Evolutionary conservation across 2,329 filamentous ascomycete genomes (phyloP), one percentile per base, ranked within the genome.

Genomic region (Aureobasidium uvarum): DNA sequence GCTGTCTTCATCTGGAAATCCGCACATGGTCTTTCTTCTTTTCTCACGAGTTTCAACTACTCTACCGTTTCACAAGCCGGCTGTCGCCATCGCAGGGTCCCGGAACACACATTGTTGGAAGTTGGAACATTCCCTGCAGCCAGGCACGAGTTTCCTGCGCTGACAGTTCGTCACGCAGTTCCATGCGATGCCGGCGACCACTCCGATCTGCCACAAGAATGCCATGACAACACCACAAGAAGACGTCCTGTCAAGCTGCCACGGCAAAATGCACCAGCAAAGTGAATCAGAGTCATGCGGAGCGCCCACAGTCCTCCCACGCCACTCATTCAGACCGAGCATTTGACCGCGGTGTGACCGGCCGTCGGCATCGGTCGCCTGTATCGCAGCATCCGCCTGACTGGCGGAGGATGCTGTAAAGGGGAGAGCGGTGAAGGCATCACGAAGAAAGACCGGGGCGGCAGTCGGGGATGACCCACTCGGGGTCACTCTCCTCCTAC

Each of bases 191-290:
- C 41, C 54, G 54, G 54, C 25, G 39, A 43, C 20, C 39, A 16
- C 39, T 45, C 54, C 54, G 38, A 23, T 33, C n/a, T 39, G 20
- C 33, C n/a, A 52, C 13, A 28, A 45, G 16, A 28, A 20, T n/a
- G 1, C 43, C 36, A 28, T 28, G 41, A 51, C 46, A 25, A 63
- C 36, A 28, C n/a, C 28, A 51, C 46, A 25, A 54, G 48, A 43
- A 46, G 60, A 63, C 60, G 48, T 63, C 33, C 33, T 36, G 10
- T 25, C 23, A 6, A 23, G 13, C 13, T 16, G 45, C 14, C 28
- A 33, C 60, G 60, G 60, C 41, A 63, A 63, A 52, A 52, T 8
- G n/a, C 46, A 54, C 60, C 60, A 48, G 60, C 28, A 63, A 36
- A 63, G 59, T 45, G 60, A 63, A 48, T 63, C 60, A 63, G 28